Base-by-base conservation (phyloP, 1,284 basidiomycete genomes). In the Leccinum griseonigrum region DNA sequence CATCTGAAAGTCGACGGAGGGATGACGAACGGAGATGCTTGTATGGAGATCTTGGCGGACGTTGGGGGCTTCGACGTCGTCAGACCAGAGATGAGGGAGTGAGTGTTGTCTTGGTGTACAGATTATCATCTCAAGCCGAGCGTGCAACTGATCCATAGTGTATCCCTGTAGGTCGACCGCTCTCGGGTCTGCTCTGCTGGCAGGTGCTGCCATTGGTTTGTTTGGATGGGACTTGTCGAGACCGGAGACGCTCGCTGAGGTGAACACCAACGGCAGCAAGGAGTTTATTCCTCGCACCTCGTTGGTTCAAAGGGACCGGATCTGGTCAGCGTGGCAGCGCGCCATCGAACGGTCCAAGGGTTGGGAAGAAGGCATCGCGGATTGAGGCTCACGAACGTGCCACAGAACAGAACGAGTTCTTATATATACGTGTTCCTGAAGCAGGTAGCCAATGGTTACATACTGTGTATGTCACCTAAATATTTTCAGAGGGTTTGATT, bases 71-170 rank as follows among this genome's bases (percentile, higher is more conserved):
- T 98, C 77, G 86, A 86, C 26, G 94, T 99, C 61, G 81, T 96
- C 64, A 83, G 97, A 59, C 96, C 97, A 14, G 90, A 94, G 71
- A 99, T 99, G 97, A 83, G 96, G 74, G 97, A 99, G 91, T 92
- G 69, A 65, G 50, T 8, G 16, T 52, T 28, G 22, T 26, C 22
- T 26, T 26, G 22, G 22, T 28, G 28, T 28, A 3, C 3, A 3
- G 4, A 28, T 3, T 16, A 26, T 28, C 1, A 26, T 26, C 22
- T 26, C 14, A 28, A 29, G 50, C 16, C 16, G 6, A 28, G 9
- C 0, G 14, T 29, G 34, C 6, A 26, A 48, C 22, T 48, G 22
- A 48, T 26, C 22, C 22, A 22, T 0, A 13, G 11, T 22, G 18
- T 29, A 2, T 26, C 22, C 22, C 0, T 29, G 28, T 64, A 93